A percentile compares a stretch with the other conserved stretches of the same genome.
Evolutionary conservation across 1,139 yeast genomes (phyloP).

Genomic region (Kodamaea ohmeri): DNA sequence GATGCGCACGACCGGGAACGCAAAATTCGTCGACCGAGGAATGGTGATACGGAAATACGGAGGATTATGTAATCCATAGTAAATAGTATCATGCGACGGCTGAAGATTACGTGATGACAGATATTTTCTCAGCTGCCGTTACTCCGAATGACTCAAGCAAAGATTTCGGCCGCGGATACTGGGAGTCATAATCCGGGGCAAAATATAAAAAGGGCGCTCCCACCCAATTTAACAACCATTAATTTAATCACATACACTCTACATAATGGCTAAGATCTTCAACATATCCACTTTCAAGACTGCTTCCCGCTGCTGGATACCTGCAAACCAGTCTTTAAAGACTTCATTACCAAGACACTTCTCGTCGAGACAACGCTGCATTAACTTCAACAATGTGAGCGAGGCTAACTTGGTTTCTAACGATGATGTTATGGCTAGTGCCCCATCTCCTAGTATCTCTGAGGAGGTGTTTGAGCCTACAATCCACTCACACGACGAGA

Average conservation of each 20-base stretch:
- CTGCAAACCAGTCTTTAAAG: conserved; percentile 20
- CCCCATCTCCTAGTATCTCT: conserved; percentile 12
- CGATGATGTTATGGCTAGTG: conserved; percentile 29
- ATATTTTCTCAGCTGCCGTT: conserved; percentile 5
- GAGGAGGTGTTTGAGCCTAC: conserved; percentile 41
- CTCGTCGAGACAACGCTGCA: conserved; percentile 39
- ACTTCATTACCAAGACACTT: conserved; percentile 23
- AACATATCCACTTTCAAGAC: conserved; percentile 40
- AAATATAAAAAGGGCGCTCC: conserved; percentile 1
- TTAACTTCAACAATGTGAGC: conserved; percentile 35
- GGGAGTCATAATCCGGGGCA: conserved; percentile 1
- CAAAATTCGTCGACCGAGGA: conserved; percentile 1
- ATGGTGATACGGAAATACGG: not conserved
- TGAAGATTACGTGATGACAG: conserved; percentile 1
- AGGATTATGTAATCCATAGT: not conserved
- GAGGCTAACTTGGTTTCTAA: conserved; percentile 36
- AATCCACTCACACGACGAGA: conserved; percentile 41
- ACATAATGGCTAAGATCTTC: conserved; percentile 33
- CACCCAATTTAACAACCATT: not conserved
- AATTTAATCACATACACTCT: conserved; percentile 1
- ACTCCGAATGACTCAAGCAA: conserved; percentile 12
- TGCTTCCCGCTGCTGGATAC: conserved; percentile 48
- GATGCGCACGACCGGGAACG: conserved; percentile 1
- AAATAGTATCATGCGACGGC: not conserved
- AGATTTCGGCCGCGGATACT: conserved; percentile 5